Evolutionary conservation across 352 stramenopile genomes (phyloP), one percentile per base, ranked within the genome.

Genomic region (Halophytophthora polymorphica): DNA sequence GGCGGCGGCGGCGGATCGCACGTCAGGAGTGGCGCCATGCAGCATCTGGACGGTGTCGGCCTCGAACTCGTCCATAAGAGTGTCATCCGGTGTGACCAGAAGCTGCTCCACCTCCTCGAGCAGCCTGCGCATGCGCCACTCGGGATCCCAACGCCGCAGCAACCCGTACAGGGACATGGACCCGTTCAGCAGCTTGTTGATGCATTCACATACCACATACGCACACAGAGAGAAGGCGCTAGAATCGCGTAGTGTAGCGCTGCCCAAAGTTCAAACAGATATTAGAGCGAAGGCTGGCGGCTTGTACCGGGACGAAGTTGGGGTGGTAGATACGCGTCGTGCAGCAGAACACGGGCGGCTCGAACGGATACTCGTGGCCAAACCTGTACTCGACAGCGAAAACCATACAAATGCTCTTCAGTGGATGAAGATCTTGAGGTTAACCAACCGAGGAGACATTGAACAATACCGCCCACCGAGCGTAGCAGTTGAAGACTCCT

Each of bases 251-350:
- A 29, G 3, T 2, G 29, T 13, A 15, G 35, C 1, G 15, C 36
- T 42, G 31, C 34, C 41, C 14, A 43, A 14, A 34, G 11, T 40
- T 13, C 18, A 6, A 41, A n/a, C 14, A 45, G 14, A 43, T 6
- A 12, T 19, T 11, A 48, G 8, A 25, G 21, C 18, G 19, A 23
- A 31, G n/a, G 5, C 13, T n/a, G 14, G 22, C 6, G 29, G 31
- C 45, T 40, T 66, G n/a, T 52, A 86, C 74, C 13, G 75, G 69
- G 10, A 84, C 66, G 41, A 88, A 88, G 51, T 88, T 88, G n/a
- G 75, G 66, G 40, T 88, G 77, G 48, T 86, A 88, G 52, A 88
- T 84, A 17, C 56, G 71, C 11, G 77, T 84, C 14, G 64, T 45
- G 21, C 73, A 81, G 0, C 53, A 63, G n/a, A 88, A 21, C 0